phyloP scores from a whole-genome alignment of 352 stramenopile genomes.

The Globisporangium solare region DNA sequence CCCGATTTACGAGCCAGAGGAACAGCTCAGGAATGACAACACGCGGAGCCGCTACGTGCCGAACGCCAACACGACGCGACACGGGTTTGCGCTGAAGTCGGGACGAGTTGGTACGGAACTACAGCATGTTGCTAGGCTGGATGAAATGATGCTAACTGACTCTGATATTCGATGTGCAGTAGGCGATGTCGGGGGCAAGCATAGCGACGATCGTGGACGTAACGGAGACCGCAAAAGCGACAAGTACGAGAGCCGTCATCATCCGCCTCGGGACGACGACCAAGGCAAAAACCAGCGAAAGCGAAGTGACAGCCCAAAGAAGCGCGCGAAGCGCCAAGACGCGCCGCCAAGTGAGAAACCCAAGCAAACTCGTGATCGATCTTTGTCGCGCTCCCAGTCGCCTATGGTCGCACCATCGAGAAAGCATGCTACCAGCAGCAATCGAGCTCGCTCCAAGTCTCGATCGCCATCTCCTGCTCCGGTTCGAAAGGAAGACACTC shows the following conservation, averaged over 20 bases:
- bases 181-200: constrained; percentile 16
- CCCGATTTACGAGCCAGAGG: constrained; percentile 63
- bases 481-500: constrained; percentile 13
- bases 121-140: background rate
- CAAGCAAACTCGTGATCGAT: constrained; percentile 14
- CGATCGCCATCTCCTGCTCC: background rate
- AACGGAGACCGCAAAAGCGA: constrained; percentile 7
- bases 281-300: constrained; percentile 12
- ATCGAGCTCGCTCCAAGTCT: constrained; percentile 3
- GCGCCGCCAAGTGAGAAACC: constrained; percentile 7
- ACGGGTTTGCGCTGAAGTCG: constrained; percentile 51
- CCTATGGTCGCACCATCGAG: constrained; percentile 16
- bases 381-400: constrained; percentile 28
- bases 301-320: constrained; percentile 22
- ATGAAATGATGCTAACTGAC: constrained; percentile 2
- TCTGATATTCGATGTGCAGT: constrained; percentile 11
- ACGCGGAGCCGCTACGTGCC: constrained; percentile 30
- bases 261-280: background rate
- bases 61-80: background rate
- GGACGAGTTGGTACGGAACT: constrained; percentile 21
- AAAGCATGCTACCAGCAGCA: constrained; percentile 8
- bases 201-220: constrained; percentile 14
- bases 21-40: constrained; percentile 49
- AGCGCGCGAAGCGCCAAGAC: constrained; percentile 20
- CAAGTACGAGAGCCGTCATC: background rate